Evolutionary conservation across 768 basidiomycete species (phyloP).

Genomic region (Nidularia sp.): DNA sequence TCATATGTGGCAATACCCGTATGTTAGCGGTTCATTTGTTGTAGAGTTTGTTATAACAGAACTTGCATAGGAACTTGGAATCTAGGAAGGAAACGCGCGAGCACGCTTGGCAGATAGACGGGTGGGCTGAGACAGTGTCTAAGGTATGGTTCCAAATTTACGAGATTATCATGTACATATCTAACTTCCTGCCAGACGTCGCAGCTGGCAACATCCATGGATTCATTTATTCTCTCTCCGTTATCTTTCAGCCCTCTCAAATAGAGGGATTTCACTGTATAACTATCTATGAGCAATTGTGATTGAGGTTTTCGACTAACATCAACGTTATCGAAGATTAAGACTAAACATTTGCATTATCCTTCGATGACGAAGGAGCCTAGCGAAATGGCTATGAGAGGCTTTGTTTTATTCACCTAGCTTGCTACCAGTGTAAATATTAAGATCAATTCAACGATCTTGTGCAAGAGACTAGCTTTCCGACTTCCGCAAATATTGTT

Average conservation of each 20-base stretch:
- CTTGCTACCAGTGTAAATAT: too few relatives aligned
- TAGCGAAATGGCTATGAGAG: too few relatives aligned
- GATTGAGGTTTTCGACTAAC: too few relatives aligned
- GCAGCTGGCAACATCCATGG: slow-evolving; percentile 83
- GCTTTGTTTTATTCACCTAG: too few relatives aligned
- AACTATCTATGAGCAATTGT: too few relatives aligned
- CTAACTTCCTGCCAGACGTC: slow-evolving; percentile 59
- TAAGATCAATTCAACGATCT: too few relatives aligned
- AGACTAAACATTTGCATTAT: too few relatives aligned
- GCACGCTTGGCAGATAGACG: slow-evolving; percentile 90
- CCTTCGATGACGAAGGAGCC: too few relatives aligned
- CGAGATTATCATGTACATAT: neutral
- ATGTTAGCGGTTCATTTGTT: slow-evolving; percentile 20
- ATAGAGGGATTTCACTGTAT: slow-evolving; percentile 22
- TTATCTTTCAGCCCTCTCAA: slow-evolving; percentile 84
- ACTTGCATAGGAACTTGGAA: slow-evolving; percentile 55
- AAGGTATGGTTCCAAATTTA: slow-evolving; percentile 48
- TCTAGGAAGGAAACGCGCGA: slow-evolving; percentile 81
- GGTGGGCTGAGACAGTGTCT: slow-evolving; percentile 92
- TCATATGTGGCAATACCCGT: slow-evolving; percentile 98
- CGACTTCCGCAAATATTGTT: too few relatives aligned
- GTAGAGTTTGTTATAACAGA: neutral
- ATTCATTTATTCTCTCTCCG: slow-evolving; percentile 77
- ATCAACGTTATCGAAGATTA: too few relatives aligned
- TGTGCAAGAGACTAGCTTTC: too few relatives aligned